Conservation (phyloP, 129 eudicot genomes). For the Tagetes erecta region DNA sequence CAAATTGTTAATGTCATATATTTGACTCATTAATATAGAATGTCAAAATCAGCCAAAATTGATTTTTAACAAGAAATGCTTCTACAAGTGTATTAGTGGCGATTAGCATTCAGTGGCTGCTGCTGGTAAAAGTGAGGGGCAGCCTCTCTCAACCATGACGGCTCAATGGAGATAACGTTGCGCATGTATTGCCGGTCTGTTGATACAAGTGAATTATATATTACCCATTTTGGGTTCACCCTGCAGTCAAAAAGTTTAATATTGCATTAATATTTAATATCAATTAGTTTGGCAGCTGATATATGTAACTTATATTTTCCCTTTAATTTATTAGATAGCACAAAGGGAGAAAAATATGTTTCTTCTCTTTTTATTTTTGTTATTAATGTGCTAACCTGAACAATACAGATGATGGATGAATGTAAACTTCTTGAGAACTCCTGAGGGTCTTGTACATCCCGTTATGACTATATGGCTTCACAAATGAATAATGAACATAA, state of each 20-base stretch:
- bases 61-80: neutral
- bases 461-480: conserved; percentile 76
- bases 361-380: neutral
- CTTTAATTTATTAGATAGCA: neutral
- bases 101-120: conserved; percentile 40
- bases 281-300: neutral
- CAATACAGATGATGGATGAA: conserved; percentile 93
- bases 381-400: conserved; percentile 59
- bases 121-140: conserved; percentile 88
- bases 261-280: neutral
- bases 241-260: conserved; percentile 45
- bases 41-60: neutral
- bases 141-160: conserved; percentile 85
- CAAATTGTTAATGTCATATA: neutral
- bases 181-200: conserved; percentile 98
- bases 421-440: conserved; percentile 87
- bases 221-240: conserved; percentile 94
- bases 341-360: neutral
- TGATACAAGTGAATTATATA: conserved; percentile 80
- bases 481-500: conserved; percentile 24
- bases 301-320: neutral
- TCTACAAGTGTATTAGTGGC: conserved; percentile 2
- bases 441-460: conserved; percentile 85
- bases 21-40: neutral
- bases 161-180: conserved; percentile 83